phyloP scores from a whole-genome alignment of 176 grass and related monocot species.

The Eleusine coracana region DNA sequence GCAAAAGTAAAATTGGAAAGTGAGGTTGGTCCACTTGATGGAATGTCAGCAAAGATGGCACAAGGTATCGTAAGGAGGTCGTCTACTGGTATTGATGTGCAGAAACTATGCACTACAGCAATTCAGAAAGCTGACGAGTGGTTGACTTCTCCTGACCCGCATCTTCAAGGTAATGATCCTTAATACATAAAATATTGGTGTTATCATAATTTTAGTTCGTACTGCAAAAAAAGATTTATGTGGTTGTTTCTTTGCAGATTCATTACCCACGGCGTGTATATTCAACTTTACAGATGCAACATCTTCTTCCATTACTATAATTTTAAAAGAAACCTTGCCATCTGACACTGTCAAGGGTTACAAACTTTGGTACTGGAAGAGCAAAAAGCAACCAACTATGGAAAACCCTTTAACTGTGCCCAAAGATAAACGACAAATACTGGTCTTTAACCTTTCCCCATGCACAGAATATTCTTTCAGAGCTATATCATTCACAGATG shows the following conservation, averaged over 20 bases:
- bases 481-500: slow-evolving; percentile 84
- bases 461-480: slow-evolving; percentile 96
- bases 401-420: slow-evolving; percentile 61
- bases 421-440: slow-evolving; percentile 85
- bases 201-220: slow-evolving; percentile 23
- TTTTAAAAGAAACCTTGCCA: slow-evolving; percentile 66
- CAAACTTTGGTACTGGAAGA: slow-evolving; percentile 94
- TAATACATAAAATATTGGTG: neutral
- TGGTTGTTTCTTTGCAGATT: slow-evolving; percentile 72
- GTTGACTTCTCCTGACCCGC: slow-evolving; percentile 54
- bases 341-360: slow-evolving; percentile 73
- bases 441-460: slow-evolving; percentile 72
- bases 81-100: slow-evolving; percentile 67
- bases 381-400: slow-evolving; percentile 54
- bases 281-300: slow-evolving; percentile 83
- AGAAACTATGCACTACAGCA: slow-evolving; percentile 80
- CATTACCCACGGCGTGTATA: slow-evolving; percentile 83
- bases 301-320: slow-evolving; percentile 68
- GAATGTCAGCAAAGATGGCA: slow-evolving; percentile 88
- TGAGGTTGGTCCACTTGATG: slow-evolving; percentile 90
- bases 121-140: slow-evolving; percentile 81
- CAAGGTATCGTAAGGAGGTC: slow-evolving; percentile 91
- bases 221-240: slow-evolving; percentile 5
- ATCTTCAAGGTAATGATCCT: slow-evolving; percentile 64
- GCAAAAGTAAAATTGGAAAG: slow-evolving; percentile 89